These are phyloP conservation scores for Hericium coralloides DNA, from an alignment of 768 basidiomycete genomes.

Conservation along the genomic window DNA sequence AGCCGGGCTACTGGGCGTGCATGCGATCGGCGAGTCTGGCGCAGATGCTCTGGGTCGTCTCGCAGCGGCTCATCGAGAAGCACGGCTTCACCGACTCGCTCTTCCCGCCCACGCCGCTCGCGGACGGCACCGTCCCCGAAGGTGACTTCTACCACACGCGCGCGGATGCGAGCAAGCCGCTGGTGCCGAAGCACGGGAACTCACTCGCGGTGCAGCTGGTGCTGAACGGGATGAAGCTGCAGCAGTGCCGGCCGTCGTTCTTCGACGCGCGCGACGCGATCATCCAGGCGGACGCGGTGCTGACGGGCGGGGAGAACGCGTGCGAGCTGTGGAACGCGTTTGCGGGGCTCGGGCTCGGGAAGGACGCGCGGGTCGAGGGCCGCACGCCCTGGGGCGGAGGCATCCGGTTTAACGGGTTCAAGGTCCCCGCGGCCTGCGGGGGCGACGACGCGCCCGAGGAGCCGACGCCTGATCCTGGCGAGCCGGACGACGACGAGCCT, in stretches of 20 bases:
- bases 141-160: slow-evolving; percentile 67
- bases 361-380: slow-evolving; percentile 64
- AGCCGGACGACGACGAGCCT: slow-evolving; percentile 23
- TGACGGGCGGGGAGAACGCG: slow-evolving; percentile 90
- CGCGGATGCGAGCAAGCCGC: slow-evolving; percentile 30
- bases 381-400: slow-evolving; percentile 93
- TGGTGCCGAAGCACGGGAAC: slow-evolving; percentile 89
- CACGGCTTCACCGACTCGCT: slow-evolving; percentile 73
- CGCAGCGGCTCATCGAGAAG: slow-evolving; percentile 65
- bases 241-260: slow-evolving; percentile 86
- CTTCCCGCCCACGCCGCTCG: slow-evolving; percentile 69
- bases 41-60: slow-evolving; percentile 76
- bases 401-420: slow-evolving; percentile 47
- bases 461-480: slow-evolving; percentile 24
- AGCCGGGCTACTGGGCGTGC: slow-evolving; percentile 89
- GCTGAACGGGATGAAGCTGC: slow-evolving; percentile 89
- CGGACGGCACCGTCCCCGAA: slow-evolving; percentile 52
- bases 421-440: slow-evolving; percentile 33
- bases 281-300: slow-evolving; percentile 79
- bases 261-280: slow-evolving; percentile 87
- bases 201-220: slow-evolving; percentile 78
- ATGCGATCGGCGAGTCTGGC: slow-evolving; percentile 93
- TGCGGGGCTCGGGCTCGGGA: slow-evolving; percentile 71
- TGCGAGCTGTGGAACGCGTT: slow-evolving; percentile 87
- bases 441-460: slow-evolving; percentile 15